phyloP scores from a whole-genome alignment of 768 basidiomycete genomes.

The Tephrocybe rancida region DNA sequence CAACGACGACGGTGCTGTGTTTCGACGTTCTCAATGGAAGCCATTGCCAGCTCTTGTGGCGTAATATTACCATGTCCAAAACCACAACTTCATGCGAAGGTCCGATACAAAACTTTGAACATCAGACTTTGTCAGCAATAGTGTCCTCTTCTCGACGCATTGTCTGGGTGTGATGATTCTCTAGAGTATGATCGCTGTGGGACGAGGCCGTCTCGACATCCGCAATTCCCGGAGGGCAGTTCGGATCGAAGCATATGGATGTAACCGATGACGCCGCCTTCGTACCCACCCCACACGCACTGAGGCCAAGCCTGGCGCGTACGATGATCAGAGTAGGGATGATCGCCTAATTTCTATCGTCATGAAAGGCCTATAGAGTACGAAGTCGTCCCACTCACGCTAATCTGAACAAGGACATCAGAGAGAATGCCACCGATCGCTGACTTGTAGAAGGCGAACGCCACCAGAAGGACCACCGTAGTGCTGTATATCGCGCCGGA shows the following conservation, averaged over 20 bases:
- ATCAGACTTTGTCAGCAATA: no score
- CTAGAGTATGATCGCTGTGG: not conserved
- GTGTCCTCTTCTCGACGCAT: not conserved
- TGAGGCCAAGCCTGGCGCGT: conserved; percentile 7
- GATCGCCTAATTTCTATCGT: not conserved
- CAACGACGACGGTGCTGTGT: no score
- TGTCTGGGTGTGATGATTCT: not conserved
- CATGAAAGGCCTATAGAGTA: not conserved
- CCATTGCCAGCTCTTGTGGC: no score
- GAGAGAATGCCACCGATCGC: conserved; percentile 1
- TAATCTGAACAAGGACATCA: conserved; percentile 3
- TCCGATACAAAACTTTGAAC: no score
- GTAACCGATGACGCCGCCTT: not conserved
- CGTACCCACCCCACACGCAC: not conserved
- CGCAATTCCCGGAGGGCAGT: not conserved
- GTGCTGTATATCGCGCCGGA: conserved; percentile 11
- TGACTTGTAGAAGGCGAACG: not conserved
- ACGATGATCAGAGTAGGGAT: conserved; percentile 10
- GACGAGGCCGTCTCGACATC: not conserved
- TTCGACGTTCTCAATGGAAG: no score
- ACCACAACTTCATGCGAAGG: no score
- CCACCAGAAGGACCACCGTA: not conserved
- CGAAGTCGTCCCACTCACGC: not conserved
- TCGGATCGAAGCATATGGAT: not conserved
- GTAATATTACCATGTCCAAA: no score